Evolutionary conservation across 441 rosid genomes (phyloP), one percentile per base, ranked within the genome.

Genomic region (Populus hybrid): DNA sequence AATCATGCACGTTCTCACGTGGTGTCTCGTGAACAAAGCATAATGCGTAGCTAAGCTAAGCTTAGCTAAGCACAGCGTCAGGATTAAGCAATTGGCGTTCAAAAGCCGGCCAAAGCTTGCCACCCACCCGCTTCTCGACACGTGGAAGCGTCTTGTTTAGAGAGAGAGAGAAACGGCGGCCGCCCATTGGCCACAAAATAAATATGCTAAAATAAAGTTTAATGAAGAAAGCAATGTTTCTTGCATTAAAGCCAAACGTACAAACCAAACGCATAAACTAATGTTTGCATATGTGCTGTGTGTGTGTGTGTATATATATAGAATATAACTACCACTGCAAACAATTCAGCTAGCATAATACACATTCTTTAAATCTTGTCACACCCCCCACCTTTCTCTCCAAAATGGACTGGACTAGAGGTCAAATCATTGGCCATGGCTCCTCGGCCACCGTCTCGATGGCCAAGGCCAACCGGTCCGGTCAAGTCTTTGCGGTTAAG

Each of bases 401-500:
- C 53, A 30, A 1, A 38, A 88, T 84, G 87, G 75, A 75, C 10
- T 88, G 91, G 91, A 85, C 78, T 26, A 77, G 91, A 66, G 86
- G 91, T 10, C 76, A 26, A 69, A 77, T 64, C 30, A 64, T 88
- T 30, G 91, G 89, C 76, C 86, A 69, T 1, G 89, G 91, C 73
- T 85, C 89, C 24, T 73, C 85, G 0, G 85, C 89, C 71, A 67
- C 84, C 69, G 91, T 88, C 76, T 86, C 79, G 2, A n/a, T 86
- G 36, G 92, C 92, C 16, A 82, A 71, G 0, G 69, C 38, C 46
- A 70, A 64, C 74, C 53, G 5, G 21, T 80, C 90, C 59, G 81
- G 84, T 16, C 75, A 80, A 18, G 66, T 80, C 69, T 85, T 88
- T 32, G 93, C 95, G 1, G 93, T 88, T 12, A 91, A 89, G 78